A percentile compares a stretch with the other conserved stretches of the same genome.
These are phyloP conservation scores for Nemania sp. DNA, from an alignment of 2,329 filamentous ascomycete species.

Conservation along the genomic window DNA sequence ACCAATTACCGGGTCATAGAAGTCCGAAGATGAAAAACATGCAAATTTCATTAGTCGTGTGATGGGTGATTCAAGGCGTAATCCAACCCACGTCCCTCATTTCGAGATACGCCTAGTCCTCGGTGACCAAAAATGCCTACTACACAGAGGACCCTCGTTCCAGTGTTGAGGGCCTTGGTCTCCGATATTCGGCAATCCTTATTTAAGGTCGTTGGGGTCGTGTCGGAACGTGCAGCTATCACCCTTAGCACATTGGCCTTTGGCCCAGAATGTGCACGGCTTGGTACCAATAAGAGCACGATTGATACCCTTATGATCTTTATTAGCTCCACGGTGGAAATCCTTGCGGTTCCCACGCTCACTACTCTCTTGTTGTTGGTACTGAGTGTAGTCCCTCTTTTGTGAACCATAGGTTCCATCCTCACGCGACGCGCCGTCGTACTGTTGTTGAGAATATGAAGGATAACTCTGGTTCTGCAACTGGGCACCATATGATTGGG, in stretches of 20 bases:
- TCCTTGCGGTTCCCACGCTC: slow-evolving; percentile 55
- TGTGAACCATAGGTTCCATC: slow-evolving; percentile 29
- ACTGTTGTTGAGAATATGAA: slow-evolving; percentile 30
- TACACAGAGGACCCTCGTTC: too few relatives aligned
- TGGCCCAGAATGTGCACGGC: slow-evolving; percentile 76
- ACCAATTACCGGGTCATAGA: background rate
- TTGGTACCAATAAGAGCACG: slow-evolving; percentile 73
- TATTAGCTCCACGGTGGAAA: slow-evolving; percentile 55
- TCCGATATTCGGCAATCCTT: slow-evolving; percentile 1
- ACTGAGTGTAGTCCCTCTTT: slow-evolving; percentile 35
- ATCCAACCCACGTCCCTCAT: background rate
- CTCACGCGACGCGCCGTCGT: slow-evolving; percentile 19
- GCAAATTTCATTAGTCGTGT: background rate
- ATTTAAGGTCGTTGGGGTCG: slow-evolving; percentile 58
- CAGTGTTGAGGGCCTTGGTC: background rate
- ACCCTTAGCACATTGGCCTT: slow-evolving; percentile 78
- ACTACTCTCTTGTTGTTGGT: slow-evolving; percentile 40
- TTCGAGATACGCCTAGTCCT: background rate
- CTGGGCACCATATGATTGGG: slow-evolving; percentile 28
- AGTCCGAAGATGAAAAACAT: background rate
- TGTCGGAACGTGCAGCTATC: slow-evolving; percentile 81
- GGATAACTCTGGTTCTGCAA: slow-evolving; percentile 33
- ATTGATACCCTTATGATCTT: slow-evolving; percentile 61
- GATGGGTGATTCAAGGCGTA: background rate
- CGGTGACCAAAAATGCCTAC: background rate